Base-by-base conservation (phyloP, 1,284 basidiomycete genomes). In the Tetrapyrgos nigripes region DNA sequence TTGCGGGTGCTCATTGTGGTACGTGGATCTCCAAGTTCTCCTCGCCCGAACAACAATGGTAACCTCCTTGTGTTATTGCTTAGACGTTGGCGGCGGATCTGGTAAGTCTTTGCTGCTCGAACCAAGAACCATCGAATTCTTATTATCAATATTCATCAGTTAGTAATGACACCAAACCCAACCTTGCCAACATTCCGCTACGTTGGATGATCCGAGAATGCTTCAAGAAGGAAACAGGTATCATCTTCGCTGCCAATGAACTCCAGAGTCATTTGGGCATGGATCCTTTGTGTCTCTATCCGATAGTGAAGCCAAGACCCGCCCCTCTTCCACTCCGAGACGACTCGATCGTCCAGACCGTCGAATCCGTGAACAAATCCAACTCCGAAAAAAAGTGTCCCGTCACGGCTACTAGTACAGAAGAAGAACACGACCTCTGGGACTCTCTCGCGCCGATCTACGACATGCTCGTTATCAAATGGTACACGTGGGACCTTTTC, bases 171-270 rank as follows among this genome's bases (percentile, higher is more conserved):
- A 73, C 72, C 0, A 65, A 47, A 6, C 61, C 72, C 59, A 70
- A 62, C 19, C 73, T 81, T 2, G 74, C 79, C 1, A 73, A 75
- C n/a, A 79, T 80, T 51, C 68, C 80, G 1, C 70, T 81, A 17
- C 75, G 79, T 2, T 83, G 79, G 80, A 80, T 82, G 79, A 72
- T 81, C 29, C 77, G 79, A 14, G 70, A 80, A 63, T 73, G 72
- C 55, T 76, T 78, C 69, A 69, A 64, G 35, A 62, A 69, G 9
- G 62, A 76, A n/a, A 72, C 71, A 1, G 77, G 77, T 1, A 74
- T 79, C 44, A 67, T 76, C 58, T 78, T 78, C 66, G 53, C 75
- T 51, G 49, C 61, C 40, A 53, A 61, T 21, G 21, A 54, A 17
- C 45, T 64, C 53, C 17, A 51, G 62, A 66, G 67, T 28, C 27